Base-by-base conservation (phyloP, 208 protist genomes). In the Chromosphaera perkinsii region DNA sequence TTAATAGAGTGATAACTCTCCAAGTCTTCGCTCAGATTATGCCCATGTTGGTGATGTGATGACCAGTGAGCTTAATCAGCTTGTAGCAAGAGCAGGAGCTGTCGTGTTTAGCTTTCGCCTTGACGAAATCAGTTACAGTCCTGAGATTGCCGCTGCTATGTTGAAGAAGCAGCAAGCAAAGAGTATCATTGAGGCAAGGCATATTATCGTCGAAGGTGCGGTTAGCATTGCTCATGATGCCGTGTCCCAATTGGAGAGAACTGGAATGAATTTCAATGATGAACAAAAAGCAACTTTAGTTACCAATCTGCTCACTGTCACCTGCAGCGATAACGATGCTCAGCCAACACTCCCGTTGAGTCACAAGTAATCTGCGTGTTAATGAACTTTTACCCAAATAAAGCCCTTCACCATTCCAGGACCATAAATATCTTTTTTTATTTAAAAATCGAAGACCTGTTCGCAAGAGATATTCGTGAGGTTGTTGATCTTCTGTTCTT, bases 131-230 rank as follows among this genome's bases (percentile, higher is more conserved):
- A 51, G 17, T 24, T 69, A 69, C 51, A 51, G 51, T 17, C 47
- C 63, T 5, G 48, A 57, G 26, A 54, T 69, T 17, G 63, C 63
- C 7, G 48, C 20, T 27, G 31, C 24, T 3, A 69, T 69, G 63
- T 42, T 69, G 35, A 57, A 54, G 36, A 27, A 39, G 22, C 63
- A 69, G 29, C 51, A 57, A 40, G 63, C 63, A 39, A 20, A 31
- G 14, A 51, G 51, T 27, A 33, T 59, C 17, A 27, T 69, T 20
- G 51, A 51, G 27, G 63, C 63, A 2, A 27, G 63, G 7, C 26
- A 69, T 20, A 17, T 12, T 7, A 57, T 69, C 47, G 63, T 69
- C 33, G n/a, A 59, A 32, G 59, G 52, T 17, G 52, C 52, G 4
- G 52, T 58, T 17, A 22, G 32, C 52, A 58, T 58, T 42, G 52